phyloP scores from a whole-genome alignment of 306 rosid species.

The Comarum palustre region DNA sequence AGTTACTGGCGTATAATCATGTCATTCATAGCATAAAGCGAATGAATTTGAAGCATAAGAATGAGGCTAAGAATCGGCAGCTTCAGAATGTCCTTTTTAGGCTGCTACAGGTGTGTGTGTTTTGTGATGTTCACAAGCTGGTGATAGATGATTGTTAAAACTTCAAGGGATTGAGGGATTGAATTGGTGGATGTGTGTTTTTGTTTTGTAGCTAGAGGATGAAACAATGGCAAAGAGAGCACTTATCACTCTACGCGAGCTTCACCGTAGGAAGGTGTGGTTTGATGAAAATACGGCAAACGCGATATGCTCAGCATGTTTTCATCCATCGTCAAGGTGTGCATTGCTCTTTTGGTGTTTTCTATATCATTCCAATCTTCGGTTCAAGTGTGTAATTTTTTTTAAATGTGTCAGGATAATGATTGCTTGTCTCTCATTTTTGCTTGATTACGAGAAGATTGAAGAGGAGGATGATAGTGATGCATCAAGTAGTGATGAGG shows the following conservation, averaged over 20 bases:
- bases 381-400: constrained; percentile 6
- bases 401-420: constrained; percentile 59
- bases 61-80: constrained; percentile 65
- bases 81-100: constrained; percentile 72
- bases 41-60: constrained; percentile 75
- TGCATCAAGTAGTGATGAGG: constrained; percentile 62
- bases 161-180: background rate
- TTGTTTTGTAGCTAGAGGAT: constrained; percentile 58
- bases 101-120: constrained; percentile 55
- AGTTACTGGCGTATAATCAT: constrained; percentile 56
- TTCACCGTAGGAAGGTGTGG: constrained; percentile 75
- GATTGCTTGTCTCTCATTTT: constrained; percentile 70
- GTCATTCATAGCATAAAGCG: constrained; percentile 66
- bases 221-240: constrained; percentile 69
- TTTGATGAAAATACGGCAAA: constrained; percentile 86
- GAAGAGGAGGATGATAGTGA: constrained; percentile 66
- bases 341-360: constrained; percentile 1
- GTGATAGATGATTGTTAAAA: background rate
- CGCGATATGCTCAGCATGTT: constrained; percentile 75
- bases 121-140: background rate
- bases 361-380: constrained; percentile 1
- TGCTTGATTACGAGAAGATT: constrained; percentile 87
- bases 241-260: constrained; percentile 64
- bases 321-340: constrained; percentile 78
- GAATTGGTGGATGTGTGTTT: constrained; percentile 10